Base-by-base conservation (phyloP, 1,139 yeast species). In the Blastobotrys illinoisensis region DNA sequence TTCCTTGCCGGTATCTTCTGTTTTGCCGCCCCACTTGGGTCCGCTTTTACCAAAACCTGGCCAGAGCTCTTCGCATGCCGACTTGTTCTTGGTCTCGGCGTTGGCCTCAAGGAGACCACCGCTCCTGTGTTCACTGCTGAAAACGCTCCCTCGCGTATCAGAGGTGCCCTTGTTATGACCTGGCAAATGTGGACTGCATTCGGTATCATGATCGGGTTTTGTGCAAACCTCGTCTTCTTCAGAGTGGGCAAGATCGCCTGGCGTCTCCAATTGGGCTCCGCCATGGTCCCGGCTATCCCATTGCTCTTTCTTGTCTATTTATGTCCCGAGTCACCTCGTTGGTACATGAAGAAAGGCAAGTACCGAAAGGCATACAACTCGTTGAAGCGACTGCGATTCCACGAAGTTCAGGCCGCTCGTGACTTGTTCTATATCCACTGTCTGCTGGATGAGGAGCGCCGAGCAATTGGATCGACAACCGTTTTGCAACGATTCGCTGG, bases 151-250 rank as follows among this genome's bases (percentile, higher is more conserved):
- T 82, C 85, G 32, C 75, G 77, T 44, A 82, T 86, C 58, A 78
- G 95, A 67, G 95, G 95, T 60, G 81, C 89, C 5, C 72, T 87
- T 59, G 89, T 86, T 50, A 86, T 86, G 91, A 79, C 83, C 73
- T 88, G 95, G 95, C 95, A 87, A 71, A 78, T 86, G 68, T 86
- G 87, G 79, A 87, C 95, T 5, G 95, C 95, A 7, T 83, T 85
- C 58, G 95, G 95, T 65, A 86, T 87, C 63, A 84, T 86, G 80
- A 76, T 87, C 64, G 95, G 95, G 52, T 85, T 85, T 67, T 83
- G 83, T 54, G 79, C 86, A 48, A 79, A 83, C 28, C 72, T 86
- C 55, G 87, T 88, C 0, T 84, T 81, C 58, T 71, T 58, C 77
- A 78, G 62, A 71, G 76, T 54, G 66, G 82, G 65, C 73, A 73